These are phyloP conservation scores for Thielaviopsis punctulata DNA, from an alignment of 2,329 filamentous ascomycete genomes.

Conservation along the genomic window DNA sequence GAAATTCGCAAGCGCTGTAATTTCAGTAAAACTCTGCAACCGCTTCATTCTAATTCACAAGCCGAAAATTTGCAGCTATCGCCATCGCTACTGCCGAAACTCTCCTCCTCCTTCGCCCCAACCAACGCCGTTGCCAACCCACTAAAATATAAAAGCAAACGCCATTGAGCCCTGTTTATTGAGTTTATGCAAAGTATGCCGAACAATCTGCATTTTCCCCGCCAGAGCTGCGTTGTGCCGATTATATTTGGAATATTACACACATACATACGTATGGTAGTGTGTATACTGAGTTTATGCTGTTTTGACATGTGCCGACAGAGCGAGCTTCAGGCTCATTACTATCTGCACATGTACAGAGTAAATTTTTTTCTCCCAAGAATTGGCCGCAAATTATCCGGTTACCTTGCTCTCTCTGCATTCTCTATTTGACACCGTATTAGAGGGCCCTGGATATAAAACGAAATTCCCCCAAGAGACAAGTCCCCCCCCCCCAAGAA, in stretches of 20 bases:
- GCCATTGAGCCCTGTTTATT: not conserved
- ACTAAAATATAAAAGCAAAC: not conserved
- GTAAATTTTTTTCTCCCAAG: not conserved
- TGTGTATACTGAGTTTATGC: not conserved
- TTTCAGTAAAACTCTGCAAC: conserved; percentile 5
- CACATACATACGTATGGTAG: not conserved
- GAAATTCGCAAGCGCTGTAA: not conserved
- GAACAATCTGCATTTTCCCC: not conserved
- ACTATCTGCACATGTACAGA: too few relatives aligned
- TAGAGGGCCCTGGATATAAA: not conserved
- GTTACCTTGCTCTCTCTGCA: not conserved
- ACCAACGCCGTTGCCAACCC: not conserved
- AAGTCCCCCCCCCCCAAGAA: too few relatives aligned
- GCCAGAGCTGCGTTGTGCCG: too few relatives aligned
- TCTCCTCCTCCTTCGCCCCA: not conserved
- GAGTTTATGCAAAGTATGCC: too few relatives aligned
- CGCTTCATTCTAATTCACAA: too few relatives aligned
- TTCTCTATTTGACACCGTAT: not conserved
- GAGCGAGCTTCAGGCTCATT: not conserved
- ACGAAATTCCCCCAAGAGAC: too few relatives aligned
- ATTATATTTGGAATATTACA: not conserved
- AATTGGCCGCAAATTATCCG: not conserved
- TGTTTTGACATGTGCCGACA: not conserved
- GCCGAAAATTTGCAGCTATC: not conserved
- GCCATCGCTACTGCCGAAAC: not conserved